Base-by-base conservation (phyloP, 768 basidiomycete species). In the Lentinula detonsa region DNA sequence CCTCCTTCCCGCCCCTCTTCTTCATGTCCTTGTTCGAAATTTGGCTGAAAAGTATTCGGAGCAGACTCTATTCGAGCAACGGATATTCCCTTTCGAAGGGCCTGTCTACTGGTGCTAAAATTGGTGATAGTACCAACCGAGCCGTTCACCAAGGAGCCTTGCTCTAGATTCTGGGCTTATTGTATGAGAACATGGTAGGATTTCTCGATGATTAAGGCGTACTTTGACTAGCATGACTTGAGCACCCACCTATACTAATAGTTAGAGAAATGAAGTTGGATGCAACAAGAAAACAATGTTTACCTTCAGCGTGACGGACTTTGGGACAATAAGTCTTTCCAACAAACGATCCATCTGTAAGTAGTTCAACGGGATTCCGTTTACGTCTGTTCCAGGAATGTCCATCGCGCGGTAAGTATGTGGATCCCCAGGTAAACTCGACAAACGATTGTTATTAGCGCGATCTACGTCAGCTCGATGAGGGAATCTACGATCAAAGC, bases 151-250 rank as follows among this genome's bases (percentile, higher is more conserved):
- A 91, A 73, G 48, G 72, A 65, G 28, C 88, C 89, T 78, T 90
- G 88, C 1, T 79, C 68, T 59, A 90, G 69, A 64, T 91, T 91
- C 88, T 90, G 23, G 37, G 18, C 18, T 48, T n/a, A 39, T 23
- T 52, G 34, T 13, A 50, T 57, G 11, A 62, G 46, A 48, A 42
- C 28, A 34, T 10, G 28, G 23, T 6, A 15, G n/a, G 46, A 28
- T 49, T 43, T 54, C 11, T 39, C 16, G 57, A 45, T 55, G 49
- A 5, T 16, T n/a, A 33, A 52, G 18, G 51, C 51, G 7, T 61
- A 85, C 88, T 78, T 89, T 89, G 64, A 89, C 78, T 2, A 90
- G 70, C 91, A 93, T 93, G 4, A 96, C 94, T 69, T 96, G 94
- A 3, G 92, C 90, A 11, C 87, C 88, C 56, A 87, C 76, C 83